phyloP scores from a whole-genome alignment of 805 yeast species.

The Lachancea dasiensis region DNA sequence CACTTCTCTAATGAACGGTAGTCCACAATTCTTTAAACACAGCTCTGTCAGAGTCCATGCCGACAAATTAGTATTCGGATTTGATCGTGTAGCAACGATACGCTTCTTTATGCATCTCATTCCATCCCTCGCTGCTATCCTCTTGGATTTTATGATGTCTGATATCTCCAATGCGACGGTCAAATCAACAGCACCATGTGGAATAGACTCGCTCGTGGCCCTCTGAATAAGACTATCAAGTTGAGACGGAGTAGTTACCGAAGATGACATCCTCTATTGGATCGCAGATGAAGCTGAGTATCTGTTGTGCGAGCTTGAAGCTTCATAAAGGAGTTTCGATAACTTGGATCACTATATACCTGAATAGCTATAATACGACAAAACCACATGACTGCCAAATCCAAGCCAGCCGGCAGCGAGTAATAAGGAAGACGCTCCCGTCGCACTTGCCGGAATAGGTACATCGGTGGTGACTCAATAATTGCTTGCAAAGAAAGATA shows the following conservation, averaged over 20 bases:
- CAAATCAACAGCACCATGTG: conserved; percentile 82
- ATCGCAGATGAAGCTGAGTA: too few species aligned
- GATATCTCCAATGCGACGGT: conserved; percentile 75
- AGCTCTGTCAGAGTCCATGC: conserved; percentile 74
- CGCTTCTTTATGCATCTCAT: conserved; percentile 80
- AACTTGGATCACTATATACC: too few species aligned
- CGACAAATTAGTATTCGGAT: conserved; percentile 76
- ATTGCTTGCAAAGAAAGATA: too few species aligned
- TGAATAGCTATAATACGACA: too few species aligned
- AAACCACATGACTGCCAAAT: too few species aligned
- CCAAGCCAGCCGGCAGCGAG: too few species aligned
- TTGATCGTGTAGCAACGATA: conserved; percentile 46
- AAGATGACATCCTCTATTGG: conserved; percentile 3
- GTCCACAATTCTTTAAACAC: conserved; percentile 90
- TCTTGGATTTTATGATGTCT: conserved; percentile 77
- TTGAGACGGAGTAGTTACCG: conserved; percentile 18
- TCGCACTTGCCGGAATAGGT: too few species aligned
- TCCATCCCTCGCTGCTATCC: conserved; percentile 71
- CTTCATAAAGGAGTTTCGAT: conserved; percentile 1
- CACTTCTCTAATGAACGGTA: conserved; percentile 71
- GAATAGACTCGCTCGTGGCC: conserved; percentile 87
- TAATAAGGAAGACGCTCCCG: too few species aligned
- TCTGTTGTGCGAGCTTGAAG: too few species aligned
- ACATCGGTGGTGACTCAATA: too few species aligned
- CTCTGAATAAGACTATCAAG: conserved; percentile 60